Conservation (phyloP, 148 eudicot species). For the Cornus florida region DNA sequence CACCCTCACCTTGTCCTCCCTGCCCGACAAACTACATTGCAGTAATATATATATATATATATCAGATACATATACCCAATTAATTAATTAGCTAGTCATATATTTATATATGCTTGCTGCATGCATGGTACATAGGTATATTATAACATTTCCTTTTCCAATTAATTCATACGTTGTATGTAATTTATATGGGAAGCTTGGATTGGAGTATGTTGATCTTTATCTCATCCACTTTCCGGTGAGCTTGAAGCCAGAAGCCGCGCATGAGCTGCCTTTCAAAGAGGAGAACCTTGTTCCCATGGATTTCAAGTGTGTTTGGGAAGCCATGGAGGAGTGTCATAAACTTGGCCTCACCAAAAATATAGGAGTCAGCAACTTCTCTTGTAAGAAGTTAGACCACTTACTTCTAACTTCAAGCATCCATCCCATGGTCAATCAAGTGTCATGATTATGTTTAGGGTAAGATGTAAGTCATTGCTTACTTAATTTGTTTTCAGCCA, state of each 20-base stretch:
- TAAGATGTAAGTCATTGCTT: too few species aligned
- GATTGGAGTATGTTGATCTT: slow-evolving; percentile 28
- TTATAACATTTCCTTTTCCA: too few species aligned
- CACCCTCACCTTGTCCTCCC: not conserved
- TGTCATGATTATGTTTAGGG: too few species aligned
- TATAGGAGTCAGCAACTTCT: slow-evolving; percentile 30
- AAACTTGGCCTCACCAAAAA: slow-evolving; percentile 18
- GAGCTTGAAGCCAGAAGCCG: slow-evolving; percentile 12
- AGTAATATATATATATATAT: too few species aligned
- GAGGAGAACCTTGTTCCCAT: slow-evolving; percentile 11
- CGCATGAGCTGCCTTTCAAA: not conserved
- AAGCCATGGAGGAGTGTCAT: slow-evolving; percentile 29
- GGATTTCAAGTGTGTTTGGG: slow-evolving; percentile 29
- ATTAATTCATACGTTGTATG: too few species aligned
- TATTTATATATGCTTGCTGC: too few species aligned
- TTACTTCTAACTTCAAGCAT: slow-evolving; percentile 12
- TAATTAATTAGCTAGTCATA: too few species aligned
- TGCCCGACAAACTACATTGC: slow-evolving; percentile 14
- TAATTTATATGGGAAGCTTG: slow-evolving; percentile 13
- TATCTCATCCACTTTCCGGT: slow-evolving; percentile 28
- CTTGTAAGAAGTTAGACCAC: slow-evolving; percentile 18
- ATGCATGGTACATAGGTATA: too few species aligned
- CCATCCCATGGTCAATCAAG: slow-evolving; percentile 23
- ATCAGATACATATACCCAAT: too few species aligned
- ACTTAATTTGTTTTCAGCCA: too few species aligned